phyloP scores from a whole-genome alignment of 1,284 basidiomycete genomes.

The Tremellales sp. region DNA sequence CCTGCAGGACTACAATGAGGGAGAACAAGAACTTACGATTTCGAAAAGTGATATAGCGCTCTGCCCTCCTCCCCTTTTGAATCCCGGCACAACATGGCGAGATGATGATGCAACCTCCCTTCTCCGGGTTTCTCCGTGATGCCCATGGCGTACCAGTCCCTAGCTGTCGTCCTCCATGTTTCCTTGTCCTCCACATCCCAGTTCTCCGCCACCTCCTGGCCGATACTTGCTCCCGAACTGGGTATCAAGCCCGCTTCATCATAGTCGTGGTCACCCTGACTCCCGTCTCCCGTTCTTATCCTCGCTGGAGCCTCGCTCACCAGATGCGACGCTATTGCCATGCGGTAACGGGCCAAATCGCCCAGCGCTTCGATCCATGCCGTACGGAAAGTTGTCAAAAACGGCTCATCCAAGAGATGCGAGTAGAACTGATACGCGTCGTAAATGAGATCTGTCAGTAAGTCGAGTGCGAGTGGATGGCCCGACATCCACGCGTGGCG shows the following conservation, averaged over 20 bases:
- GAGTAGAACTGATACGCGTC: constrained; percentile 94
- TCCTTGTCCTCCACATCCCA: constrained; percentile 91
- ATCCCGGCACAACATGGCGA: constrained; percentile 83
- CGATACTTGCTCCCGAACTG: constrained; percentile 67
- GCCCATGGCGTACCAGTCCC: constrained; percentile 89
- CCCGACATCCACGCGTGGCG: constrained; percentile 64
- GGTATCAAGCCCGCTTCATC: constrained; percentile 29
- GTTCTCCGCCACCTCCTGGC: constrained; percentile 75
- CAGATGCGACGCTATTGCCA: constrained; percentile 68
- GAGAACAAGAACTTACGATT: constrained; percentile 61
- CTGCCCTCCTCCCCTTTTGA: constrained; percentile 77
- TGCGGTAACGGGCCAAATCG: constrained; percentile 88
- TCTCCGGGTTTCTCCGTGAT: constrained; percentile 83
- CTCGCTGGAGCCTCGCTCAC: constrained; percentile 39
- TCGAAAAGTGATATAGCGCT: constrained; percentile 89
- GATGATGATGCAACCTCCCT: constrained; percentile 87
- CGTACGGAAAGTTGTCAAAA: constrained; percentile 64
- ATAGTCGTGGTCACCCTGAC: constrained; percentile 18
- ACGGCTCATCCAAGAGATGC: constrained; percentile 76
- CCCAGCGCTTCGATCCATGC: constrained; percentile 96
- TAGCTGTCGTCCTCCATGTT: constrained; percentile 81
- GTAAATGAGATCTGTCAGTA: constrained; percentile 86
- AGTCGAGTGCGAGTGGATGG: constrained; percentile 54
- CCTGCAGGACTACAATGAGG: neutral
- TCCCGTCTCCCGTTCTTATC: constrained; percentile 1